Percentiles rank a stretch among this genome's conserved stretches.
Evolutionary conservation across 1,284 basidiomycete species (phyloP).

Genomic region (Dichomitus squalens): DNA sequence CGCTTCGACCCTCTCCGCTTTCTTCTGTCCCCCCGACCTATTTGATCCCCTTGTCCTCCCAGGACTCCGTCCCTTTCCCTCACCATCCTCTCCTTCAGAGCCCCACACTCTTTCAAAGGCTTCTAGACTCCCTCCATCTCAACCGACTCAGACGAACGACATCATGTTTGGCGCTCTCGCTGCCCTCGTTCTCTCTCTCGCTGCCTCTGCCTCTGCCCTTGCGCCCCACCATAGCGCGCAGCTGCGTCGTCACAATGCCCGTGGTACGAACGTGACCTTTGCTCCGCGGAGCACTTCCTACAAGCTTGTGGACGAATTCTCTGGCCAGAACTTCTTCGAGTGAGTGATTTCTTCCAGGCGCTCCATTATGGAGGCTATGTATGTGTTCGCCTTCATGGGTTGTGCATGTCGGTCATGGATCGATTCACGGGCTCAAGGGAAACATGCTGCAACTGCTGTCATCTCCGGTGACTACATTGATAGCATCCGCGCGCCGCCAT

Average conservation of each 20-base stretch:
- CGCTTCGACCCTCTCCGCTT: background rate
- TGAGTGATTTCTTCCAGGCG: conserved; percentile 14
- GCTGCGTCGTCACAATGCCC: conserved; percentile 13
- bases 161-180: conserved; percentile 20
- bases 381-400: too few species aligned
- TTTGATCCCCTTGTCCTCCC: conserved; percentile 2
- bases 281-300: conserved; percentile 27
- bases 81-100: conserved; percentile 8
- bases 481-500: background rate
- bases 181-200: conserved; percentile 21
- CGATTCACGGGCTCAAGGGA: background rate
- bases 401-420: background rate
- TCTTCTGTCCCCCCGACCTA: conserved; percentile 1
- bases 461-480: background rate
- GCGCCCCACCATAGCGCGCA: conserved; percentile 10
- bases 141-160: background rate
- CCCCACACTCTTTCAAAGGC: background rate
- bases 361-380: too few species aligned
- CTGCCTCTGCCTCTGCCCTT: conserved; percentile 13
- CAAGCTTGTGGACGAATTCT: conserved; percentile 38
- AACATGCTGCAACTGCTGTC: background rate
- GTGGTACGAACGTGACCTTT: conserved; percentile 7
- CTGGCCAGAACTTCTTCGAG: conserved; percentile 42
- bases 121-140: background rate
- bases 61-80: conserved; percentile 5